These are phyloP conservation scores for Neurospora sp. DNA, from an alignment of 2,329 filamentous ascomycete species.

Conservation along the genomic window DNA sequence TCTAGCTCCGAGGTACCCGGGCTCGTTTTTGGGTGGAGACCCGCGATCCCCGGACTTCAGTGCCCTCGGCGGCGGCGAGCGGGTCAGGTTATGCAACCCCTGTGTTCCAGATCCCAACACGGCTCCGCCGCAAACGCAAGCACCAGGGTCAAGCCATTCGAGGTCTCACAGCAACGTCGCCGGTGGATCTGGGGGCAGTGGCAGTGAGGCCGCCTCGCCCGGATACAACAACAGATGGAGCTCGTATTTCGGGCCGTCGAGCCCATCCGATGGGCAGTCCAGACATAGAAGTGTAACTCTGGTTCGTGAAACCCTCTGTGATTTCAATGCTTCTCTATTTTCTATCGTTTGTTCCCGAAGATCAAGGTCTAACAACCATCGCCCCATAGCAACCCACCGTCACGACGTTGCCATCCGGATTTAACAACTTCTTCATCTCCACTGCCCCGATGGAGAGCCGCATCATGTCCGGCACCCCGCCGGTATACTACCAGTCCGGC, in stretches of 20 bases:
- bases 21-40: conserved; percentile 30
- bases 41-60: conserved; percentile 33
- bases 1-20: conserved; percentile 27
- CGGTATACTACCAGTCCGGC: conserved; percentile 23
- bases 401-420: conserved; percentile 16
- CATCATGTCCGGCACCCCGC: conserved; percentile 31
- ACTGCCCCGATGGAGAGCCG: conserved; percentile 25
- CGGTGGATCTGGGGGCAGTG: not conserved
- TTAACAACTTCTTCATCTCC: conserved; percentile 4
- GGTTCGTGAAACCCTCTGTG: conserved; percentile 28
- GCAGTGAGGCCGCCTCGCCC: not conserved
- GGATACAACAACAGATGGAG: conserved; percentile 20
- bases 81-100: conserved; percentile 50
- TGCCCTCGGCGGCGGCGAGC: conserved; percentile 42
- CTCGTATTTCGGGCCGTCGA: conserved; percentile 25
- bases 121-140: conserved; percentile 37
- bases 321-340: not conserved
- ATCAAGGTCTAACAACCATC: conserved; percentile 2
- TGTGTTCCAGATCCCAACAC: conserved; percentile 54
- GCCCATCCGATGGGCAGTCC: conserved; percentile 25
- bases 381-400: conserved; percentile 9
- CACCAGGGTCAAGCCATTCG: conserved; percentile 26
- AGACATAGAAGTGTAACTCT: conserved; percentile 40
- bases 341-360: not conserved
- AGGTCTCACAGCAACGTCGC: conserved; percentile 30